Evolutionary conservation across 1,139 yeast species (phyloP).

Genomic region (Candida glucosophila): DNA sequence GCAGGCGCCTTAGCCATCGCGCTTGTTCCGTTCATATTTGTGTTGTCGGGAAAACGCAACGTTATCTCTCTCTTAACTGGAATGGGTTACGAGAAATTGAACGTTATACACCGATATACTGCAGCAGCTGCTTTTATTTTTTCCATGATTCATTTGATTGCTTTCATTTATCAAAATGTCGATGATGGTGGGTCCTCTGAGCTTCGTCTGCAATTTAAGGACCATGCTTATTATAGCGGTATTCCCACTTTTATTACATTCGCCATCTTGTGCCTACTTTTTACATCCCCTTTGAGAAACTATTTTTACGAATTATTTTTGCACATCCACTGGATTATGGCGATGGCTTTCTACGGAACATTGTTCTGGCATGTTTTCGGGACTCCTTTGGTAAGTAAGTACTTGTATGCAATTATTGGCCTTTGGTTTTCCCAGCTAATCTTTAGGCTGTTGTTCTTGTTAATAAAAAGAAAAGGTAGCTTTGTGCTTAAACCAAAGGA

Average conservation of each 20-base stretch:
- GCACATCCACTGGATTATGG: conserved; percentile 53
- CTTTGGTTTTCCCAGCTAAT: conserved; percentile 47
- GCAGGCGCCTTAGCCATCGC: conserved; percentile 48
- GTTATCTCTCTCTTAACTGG: conserved; percentile 45
- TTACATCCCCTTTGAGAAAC: conserved; percentile 37
- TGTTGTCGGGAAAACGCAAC: conserved; percentile 47
- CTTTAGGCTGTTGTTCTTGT: conserved; percentile 44
- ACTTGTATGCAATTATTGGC: conserved; percentile 49
- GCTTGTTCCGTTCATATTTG: conserved; percentile 42
- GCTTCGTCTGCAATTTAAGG: conserved; percentile 11
- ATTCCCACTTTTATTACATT: conserved; percentile 39
- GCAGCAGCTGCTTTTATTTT: conserved; percentile 39
- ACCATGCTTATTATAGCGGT: conserved; percentile 20
- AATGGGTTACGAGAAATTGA: conserved; percentile 46
- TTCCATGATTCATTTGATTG: conserved; percentile 45
- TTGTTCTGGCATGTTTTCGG: conserved; percentile 43
- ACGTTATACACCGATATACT: conserved; percentile 44
- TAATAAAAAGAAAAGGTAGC: conserved; percentile 36
- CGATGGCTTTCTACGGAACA: conserved; percentile 44
- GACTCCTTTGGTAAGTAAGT: conserved; percentile 31
- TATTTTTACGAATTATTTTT: conserved; percentile 43
- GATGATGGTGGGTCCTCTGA: conserved; percentile 42
- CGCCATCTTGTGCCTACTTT: conserved; percentile 36
- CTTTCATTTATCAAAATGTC: conserved; percentile 39
- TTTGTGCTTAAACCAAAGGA: conserved; percentile 39